These are phyloP conservation scores for Yamadazyma phyllophila DNA, from an alignment of 805 yeast genomes.

Conservation along the genomic window DNA sequence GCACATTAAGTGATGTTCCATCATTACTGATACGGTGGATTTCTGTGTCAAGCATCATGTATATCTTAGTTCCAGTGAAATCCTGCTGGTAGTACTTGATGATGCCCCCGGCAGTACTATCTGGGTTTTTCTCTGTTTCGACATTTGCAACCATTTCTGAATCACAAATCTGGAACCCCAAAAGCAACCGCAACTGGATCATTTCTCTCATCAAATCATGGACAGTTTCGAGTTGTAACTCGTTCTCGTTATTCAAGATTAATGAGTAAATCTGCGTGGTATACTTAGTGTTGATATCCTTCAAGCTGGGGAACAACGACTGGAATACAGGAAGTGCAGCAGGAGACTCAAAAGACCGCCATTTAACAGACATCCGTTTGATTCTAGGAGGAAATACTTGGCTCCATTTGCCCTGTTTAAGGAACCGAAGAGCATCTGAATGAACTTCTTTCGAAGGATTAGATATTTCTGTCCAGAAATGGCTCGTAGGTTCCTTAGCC, in stretches of 20 bases:
- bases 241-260: constrained; percentile 58
- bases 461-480: constrained; percentile 34
- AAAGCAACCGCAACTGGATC: constrained; percentile 75
- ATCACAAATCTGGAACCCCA: constrained; percentile 88
- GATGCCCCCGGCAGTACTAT: constrained; percentile 53
- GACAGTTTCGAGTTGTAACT: constrained; percentile 48
- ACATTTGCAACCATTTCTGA: constrained; percentile 65
- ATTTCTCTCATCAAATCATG: constrained; percentile 74
- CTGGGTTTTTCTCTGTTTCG: constrained; percentile 58
- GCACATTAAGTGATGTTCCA: constrained; percentile 73
- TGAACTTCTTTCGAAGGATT: constrained; percentile 76
- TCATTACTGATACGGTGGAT: constrained; percentile 82
- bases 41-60: constrained; percentile 75
- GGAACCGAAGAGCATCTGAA: constrained; percentile 50
- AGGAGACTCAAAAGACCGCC: constrained; percentile 93
- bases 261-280: constrained; percentile 84
- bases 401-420: constrained; percentile 84
- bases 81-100: constrained; percentile 53
- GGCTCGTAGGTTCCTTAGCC: background rate
- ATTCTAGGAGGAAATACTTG: constrained; percentile 80
- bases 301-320: constrained; percentile 67
- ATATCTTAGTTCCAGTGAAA: constrained; percentile 61
- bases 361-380: constrained; percentile 68
- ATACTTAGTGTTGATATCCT: constrained; percentile 69
- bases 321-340: constrained; percentile 87